phyloP scores from a whole-genome alignment of 345 rosid genomes.

The Citrus medica region DNA sequence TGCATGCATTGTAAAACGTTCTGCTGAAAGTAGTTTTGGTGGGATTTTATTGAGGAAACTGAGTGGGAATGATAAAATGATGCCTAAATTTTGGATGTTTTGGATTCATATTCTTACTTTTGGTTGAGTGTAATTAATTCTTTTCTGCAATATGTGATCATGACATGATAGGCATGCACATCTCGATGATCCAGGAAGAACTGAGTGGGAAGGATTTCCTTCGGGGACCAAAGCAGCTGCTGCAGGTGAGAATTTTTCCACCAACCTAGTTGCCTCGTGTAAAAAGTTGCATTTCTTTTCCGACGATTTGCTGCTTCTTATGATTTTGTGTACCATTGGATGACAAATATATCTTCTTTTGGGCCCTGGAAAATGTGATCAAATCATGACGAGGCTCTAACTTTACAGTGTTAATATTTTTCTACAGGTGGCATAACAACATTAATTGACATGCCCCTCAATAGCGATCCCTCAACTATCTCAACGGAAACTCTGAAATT shows the following conservation, averaged over 20 bases:
- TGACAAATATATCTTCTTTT: neutral
- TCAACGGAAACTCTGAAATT: conserved; percentile 75
- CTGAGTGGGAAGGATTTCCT: conserved; percentile 97
- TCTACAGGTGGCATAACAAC: conserved; percentile 81
- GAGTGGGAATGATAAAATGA: neutral
- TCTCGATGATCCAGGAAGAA: conserved; percentile 97
- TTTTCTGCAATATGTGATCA: neutral
- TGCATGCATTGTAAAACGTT: conserved; percentile 41
- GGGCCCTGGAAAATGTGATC: neutral
- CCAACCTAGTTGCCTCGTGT: neutral
- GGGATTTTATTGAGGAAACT: neutral
- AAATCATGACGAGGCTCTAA: neutral
- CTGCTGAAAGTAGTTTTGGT: neutral
- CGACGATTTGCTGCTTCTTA: neutral
- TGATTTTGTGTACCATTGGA: neutral
- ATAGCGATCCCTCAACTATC: conserved; percentile 74
- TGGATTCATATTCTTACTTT: neutral
- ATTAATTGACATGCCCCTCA: conserved; percentile 90
- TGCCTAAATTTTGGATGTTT: neutral
- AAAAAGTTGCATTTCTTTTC: neutral
- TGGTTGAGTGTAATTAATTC: neutral
- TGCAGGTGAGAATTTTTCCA: conserved; percentile 53
- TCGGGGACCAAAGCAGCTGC: conserved; percentile 98
- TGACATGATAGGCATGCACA: conserved; percentile 70
- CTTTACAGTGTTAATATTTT: neutral